Base-by-base conservation (phyloP, 768 basidiomycete species). In the Mycena galericulata region DNA sequence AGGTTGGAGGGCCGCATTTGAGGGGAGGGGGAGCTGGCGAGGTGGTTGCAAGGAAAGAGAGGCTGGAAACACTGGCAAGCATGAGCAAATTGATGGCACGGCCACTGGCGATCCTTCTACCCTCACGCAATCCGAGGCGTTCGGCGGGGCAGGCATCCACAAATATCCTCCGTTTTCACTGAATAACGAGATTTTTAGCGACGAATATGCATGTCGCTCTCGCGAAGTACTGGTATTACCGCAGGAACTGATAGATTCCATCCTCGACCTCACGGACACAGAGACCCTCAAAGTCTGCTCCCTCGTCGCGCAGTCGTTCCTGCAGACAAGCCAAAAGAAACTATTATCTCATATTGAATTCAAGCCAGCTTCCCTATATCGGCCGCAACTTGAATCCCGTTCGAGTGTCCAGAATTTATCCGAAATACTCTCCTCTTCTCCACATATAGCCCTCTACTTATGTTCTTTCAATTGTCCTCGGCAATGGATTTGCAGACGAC, bases 231-330 rank as follows among this genome's bases (percentile, higher is more conserved):
- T 41, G 18, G 46, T 43, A 4, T 26, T 70, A 24, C 69, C 69
- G 12, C 69, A 70, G 47, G 69, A 70, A 36, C 45, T 70, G 20
- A 65, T 70, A 45, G 68, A 70, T 53, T 55, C 58, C 15, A 70
- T 70, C 29, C 55, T 66, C 26, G 54, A 62, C 32, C 22, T 66
- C 4, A 45, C 60, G 27, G 69, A 70, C 24, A 51, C 24, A 53
- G 45, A 43, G 59, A 54, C 55, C 2, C 65, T 66, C 32, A 62
- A 29, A 40, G 24, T 29, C 15, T 66, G 69, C 24, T 27, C 62
- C 20, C 59, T 41, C 17, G 69, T 58, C 18, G 69, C 69, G 12
- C 64, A 60, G 9, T 61, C 63, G 20, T 66, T 70, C 20, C 59
- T 51, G 22, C 30, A 50, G 20, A 65, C 63, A 20, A 66, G 64